Evolutionary conservation across 2,329 filamentous ascomycete genomes (phyloP).

Genomic region (Calycina herbarum): DNA sequence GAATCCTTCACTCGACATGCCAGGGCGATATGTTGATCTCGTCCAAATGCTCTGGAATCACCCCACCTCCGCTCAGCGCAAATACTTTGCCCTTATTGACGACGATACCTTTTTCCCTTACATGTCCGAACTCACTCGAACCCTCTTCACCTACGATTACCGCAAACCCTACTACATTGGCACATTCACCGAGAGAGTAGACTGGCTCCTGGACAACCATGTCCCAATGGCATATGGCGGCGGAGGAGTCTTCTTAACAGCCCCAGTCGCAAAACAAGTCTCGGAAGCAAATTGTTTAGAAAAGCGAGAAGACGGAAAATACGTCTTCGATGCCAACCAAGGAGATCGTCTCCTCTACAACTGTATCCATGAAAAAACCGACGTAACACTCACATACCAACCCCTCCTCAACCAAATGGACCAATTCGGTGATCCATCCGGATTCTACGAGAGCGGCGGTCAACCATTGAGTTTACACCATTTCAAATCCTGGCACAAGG

Average conservation of each 20-base stretch:
- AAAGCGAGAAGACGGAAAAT: slow-evolving; percentile 27
- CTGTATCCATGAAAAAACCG: slow-evolving; percentile 32
- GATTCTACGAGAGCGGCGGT: slow-evolving; percentile 37
- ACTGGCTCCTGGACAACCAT: slow-evolving; percentile 32
- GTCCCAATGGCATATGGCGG: slow-evolving; percentile 37
- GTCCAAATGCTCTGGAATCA: slow-evolving; percentile 56
- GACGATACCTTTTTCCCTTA: slow-evolving; percentile 39
- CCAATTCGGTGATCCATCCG: slow-evolving; percentile 35
- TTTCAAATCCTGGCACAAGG: slow-evolving; percentile 37
- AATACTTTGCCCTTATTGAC: slow-evolving; percentile 37
- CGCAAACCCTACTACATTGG: slow-evolving; percentile 36
- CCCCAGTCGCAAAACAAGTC: slow-evolving; percentile 28
- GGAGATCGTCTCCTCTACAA: slow-evolving; percentile 37
- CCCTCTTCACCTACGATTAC: slow-evolving; percentile 38
- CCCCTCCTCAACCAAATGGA: slow-evolving; percentile 35
- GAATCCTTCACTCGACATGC: slow-evolving; percentile 55
- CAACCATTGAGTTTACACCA: slow-evolving; percentile 35
- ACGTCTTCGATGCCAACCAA: slow-evolving; percentile 31
- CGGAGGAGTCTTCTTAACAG: slow-evolving; percentile 36
- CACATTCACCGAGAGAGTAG: slow-evolving; percentile 36
- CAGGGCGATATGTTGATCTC: slow-evolving; percentile 57
- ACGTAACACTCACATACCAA: slow-evolving; percentile 32
- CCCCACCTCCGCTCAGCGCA: slow-evolving; percentile 31
- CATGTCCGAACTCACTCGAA: slow-evolving; percentile 30
- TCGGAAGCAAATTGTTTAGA: slow-evolving; percentile 29